Evolutionary conservation across 2,329 filamentous ascomycete species (phyloP).

Genomic region (Monascus ruber): DNA sequence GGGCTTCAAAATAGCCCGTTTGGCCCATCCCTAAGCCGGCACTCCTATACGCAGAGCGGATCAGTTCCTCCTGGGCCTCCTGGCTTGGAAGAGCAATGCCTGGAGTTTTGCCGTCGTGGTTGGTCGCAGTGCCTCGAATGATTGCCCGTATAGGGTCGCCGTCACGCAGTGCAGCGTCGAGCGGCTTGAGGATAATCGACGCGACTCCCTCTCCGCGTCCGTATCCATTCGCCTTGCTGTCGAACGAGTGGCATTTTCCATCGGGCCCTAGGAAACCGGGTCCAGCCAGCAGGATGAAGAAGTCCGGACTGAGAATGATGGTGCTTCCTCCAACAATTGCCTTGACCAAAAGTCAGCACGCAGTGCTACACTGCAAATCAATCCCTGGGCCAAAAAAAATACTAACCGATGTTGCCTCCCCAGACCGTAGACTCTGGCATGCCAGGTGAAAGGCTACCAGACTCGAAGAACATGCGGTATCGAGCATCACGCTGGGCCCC

Average conservation of each 20-base stretch:
- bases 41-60: constrained; percentile 19
- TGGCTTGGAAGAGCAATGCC: constrained; percentile 35
- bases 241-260: constrained; percentile 23
- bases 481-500: constrained; percentile 21
- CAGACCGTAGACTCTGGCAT: constrained; percentile 14
- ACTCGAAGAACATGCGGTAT: constrained; percentile 23
- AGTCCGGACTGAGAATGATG: too few species aligned
- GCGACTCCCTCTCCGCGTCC: constrained; percentile 36
- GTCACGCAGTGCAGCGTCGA: constrained; percentile 31
- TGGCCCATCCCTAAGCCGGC: constrained; percentile 13
- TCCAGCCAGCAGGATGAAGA: too few species aligned
- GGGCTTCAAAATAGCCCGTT: constrained; percentile 18
- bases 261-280: constrained; percentile 14
- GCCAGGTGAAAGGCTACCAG: constrained; percentile 23
- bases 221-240: constrained; percentile 35
- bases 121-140: constrained; percentile 30
- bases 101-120: constrained; percentile 36
- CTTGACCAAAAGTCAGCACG: constrained; percentile 6
- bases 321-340: too few species aligned
- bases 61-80: constrained; percentile 23
- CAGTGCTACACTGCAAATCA: constrained; percentile 10
- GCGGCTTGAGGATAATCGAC: constrained; percentile 31
- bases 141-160: constrained; percentile 34
- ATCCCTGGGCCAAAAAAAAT: constrained; percentile 16
- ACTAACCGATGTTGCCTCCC: constrained; percentile 12